Evolutionary conservation across 352 stramenopile species (phyloP).

Genomic region (Phytopythium helicoides): DNA sequence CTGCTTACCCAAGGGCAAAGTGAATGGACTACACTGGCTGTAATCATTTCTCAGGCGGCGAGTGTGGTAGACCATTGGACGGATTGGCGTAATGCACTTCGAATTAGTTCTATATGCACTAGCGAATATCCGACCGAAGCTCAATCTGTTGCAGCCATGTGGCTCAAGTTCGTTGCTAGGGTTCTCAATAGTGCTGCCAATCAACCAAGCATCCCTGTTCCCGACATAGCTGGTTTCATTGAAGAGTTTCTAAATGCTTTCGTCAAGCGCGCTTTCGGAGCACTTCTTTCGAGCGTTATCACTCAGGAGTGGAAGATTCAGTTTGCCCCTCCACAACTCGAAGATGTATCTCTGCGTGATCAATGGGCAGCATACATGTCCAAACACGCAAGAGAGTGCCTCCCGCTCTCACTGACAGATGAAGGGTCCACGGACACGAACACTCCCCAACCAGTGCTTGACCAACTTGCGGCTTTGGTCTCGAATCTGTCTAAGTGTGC

Average conservation of each 20-base stretch:
- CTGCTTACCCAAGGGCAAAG: background rate
- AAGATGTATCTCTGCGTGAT: background rate
- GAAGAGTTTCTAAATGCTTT: background rate
- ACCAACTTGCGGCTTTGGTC: constrained; percentile 1
- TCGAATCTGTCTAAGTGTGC: background rate
- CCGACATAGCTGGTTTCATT: background rate
- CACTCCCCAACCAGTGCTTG: background rate
- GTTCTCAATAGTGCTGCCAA: background rate
- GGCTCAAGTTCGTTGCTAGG: background rate
- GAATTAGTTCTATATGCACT: background rate
- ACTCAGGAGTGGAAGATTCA: constrained; percentile 6
- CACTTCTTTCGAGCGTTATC: background rate
- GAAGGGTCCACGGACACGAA: too few species aligned
- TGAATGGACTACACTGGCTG: background rate
- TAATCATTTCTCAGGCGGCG: background rate
- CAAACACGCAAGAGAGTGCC: background rate
- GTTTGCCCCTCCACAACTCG: background rate
- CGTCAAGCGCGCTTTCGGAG: background rate
- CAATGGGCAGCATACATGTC: constrained; percentile 2
- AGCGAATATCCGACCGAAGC: background rate
- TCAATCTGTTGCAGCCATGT: background rate
- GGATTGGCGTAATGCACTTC: background rate
- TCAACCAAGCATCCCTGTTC: background rate
- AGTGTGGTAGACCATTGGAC: background rate
- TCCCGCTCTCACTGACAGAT: background rate